Base-by-base conservation (phyloP, 202 grass and related monocot genomes). In the Miscanthus sacchariflorus region DNA sequence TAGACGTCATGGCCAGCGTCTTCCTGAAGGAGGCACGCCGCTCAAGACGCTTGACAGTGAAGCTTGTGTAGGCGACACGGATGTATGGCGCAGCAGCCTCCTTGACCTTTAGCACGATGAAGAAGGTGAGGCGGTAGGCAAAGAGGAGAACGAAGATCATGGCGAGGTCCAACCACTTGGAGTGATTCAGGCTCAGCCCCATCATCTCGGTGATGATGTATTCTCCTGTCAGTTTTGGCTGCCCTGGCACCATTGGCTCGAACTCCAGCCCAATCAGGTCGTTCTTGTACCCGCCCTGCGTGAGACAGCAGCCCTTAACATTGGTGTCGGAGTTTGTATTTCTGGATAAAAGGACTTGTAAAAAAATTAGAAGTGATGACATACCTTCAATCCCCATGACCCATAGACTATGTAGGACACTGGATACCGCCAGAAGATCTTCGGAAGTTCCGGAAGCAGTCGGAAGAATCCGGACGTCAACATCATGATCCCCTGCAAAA, bases 401-500 rank as follows among this genome's bases (percentile, higher is more conserved):
- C 93, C 93, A 45, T 99, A 99, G 46, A 93, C 91, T 28, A 99
- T 90, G 39, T 95, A 91, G 1, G 97, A 99, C 46, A 99, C 86
- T 0, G 97, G 97, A 39, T 99, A 99, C 36, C 85, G 85, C 97
- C 97, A 99, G 44, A 99, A 91, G 33, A 89, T 89, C 85, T 95
- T 99, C 2, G 97, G 97, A 85, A 99, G 94, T 43, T 99, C 97
- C 0, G 94, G 94, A 72, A 99, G 94, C 68, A 96, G 73, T 50
- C 97, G 88, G 67, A 99, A 99, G 80, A 95, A 99, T 72, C 97
- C 97, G 43, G 97, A 91, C 1, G 95, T 94, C 82, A 99, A 78
- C 97, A 99, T 99, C 97, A 99, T 99, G 84, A 99, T 97, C 83
- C 97, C 97, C 97, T 99, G 79, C 19, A 54, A 39, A 38, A 42